Evolutionary conservation across 164 flowering plant genomes (phyloP).

Genomic region (Amborella trichopoda): DNA sequence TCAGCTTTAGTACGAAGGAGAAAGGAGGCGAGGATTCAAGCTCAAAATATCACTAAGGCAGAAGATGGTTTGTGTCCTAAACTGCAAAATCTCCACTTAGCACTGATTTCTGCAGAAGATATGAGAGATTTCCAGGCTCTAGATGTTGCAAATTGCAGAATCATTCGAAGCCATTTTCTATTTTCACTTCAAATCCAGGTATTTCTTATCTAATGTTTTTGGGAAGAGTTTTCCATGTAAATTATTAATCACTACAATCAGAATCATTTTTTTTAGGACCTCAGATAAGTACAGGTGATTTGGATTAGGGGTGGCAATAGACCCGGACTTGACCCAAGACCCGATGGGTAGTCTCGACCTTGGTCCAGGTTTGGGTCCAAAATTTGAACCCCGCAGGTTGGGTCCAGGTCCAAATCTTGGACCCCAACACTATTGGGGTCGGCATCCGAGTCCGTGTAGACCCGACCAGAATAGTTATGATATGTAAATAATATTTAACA

Average conservation of each 20-base stretch:
- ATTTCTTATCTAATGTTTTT: no score
- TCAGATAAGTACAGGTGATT: neutral
- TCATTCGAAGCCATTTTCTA: neutral
- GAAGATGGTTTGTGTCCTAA: neutral
- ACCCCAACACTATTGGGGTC: no score
- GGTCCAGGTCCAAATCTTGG: no score
- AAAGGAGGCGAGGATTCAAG: neutral
- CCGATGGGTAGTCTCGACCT: neutral
- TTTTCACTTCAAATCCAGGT: neutral
- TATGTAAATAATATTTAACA: neutral
- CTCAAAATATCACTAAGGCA: neutral
- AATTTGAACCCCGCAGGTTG: no score
- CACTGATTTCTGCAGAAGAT: neutral
- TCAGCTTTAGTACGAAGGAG: neutral
- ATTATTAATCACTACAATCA: no score
- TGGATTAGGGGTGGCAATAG: no score
- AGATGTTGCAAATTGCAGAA: conserved; percentile 5
- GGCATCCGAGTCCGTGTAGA: no score
- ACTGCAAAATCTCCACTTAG: neutral
- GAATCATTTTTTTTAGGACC: neutral
- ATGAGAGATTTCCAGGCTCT: conserved; percentile 3
- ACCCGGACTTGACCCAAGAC: neutral
- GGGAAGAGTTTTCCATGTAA: no score
- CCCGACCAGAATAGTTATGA: no score
- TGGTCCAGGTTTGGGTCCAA: neutral